A percentile compares a stretch with the other conserved stretches of the same genome.
Conservation (phyloP, 805 yeast species). For the Millerozyma acaciae region DNA sequence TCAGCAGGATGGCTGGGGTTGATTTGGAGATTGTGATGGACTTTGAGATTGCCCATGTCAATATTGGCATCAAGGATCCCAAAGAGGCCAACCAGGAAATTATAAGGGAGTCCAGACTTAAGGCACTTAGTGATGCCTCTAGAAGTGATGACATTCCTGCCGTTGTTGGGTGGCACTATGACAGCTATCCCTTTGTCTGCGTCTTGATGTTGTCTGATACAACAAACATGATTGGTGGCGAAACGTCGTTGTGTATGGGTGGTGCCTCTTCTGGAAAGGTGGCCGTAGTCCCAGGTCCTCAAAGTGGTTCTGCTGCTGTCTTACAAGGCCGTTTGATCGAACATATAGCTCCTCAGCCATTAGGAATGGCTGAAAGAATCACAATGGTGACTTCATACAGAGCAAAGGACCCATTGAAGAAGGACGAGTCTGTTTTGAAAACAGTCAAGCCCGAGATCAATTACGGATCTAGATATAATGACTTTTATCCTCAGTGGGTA, state of each 20-base stretch:
- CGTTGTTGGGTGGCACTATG: constrained; percentile 60
- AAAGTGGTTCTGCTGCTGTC: constrained; percentile 34
- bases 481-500: constrained; percentile 38
- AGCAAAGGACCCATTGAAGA: constrained; percentile 24
- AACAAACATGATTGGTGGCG: constrained; percentile 56
- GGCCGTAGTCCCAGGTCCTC: constrained; percentile 25
- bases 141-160: constrained; percentile 45
- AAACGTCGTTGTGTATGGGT: constrained; percentile 50
- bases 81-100: constrained; percentile 29
- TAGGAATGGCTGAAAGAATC: constrained; percentile 33
- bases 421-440: constrained; percentile 29
- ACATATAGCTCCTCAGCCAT: constrained; percentile 39
- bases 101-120: constrained; percentile 8
- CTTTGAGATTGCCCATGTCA: constrained; percentile 53
- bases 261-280: constrained; percentile 17
- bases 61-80: constrained; percentile 43
- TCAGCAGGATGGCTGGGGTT: constrained; percentile 57
- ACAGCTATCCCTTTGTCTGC: constrained; percentile 62
- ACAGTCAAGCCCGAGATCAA: constrained; percentile 40
- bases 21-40: constrained; percentile 54
- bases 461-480: constrained; percentile 30
- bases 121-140: constrained; percentile 14
- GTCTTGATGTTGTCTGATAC: constrained; percentile 63
- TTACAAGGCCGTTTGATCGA: constrained; percentile 39
- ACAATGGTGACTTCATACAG: constrained; percentile 42